Percentiles rank a stretch among this genome's conserved stretches.
These are phyloP conservation scores for Hyaloscypha variabilis DNA, from an alignment of 495 filamentous ascomycete genomes.

Conservation along the genomic window DNA sequence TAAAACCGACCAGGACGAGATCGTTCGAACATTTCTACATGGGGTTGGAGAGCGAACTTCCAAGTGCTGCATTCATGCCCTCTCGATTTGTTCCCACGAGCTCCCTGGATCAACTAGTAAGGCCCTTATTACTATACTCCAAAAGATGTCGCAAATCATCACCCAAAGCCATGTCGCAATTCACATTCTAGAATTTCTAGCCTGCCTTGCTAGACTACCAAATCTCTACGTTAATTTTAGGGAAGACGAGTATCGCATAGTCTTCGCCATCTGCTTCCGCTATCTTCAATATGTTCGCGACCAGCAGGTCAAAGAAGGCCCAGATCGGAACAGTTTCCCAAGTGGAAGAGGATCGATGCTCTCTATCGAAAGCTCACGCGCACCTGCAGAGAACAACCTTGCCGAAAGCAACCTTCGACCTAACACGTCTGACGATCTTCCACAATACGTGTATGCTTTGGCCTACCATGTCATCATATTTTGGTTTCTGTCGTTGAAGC, in stretches of 20 bases:
- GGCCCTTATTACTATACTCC: slow-evolving; percentile 77
- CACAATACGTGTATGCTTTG: slow-evolving; percentile 88
- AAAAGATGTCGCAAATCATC: slow-evolving; percentile 93
- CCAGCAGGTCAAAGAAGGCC: slow-evolving; percentile 40
- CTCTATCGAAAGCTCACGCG: slow-evolving; percentile 17
- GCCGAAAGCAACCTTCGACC: slow-evolving; percentile 37
- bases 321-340: slow-evolving; percentile 25
- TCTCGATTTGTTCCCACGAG: slow-evolving; percentile 93
- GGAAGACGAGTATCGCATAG: slow-evolving; percentile 84
- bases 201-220: slow-evolving; percentile 81
- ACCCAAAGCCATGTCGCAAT: slow-evolving; percentile 88
- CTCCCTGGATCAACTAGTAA: slow-evolving; percentile 82
- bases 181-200: slow-evolving; percentile 92
- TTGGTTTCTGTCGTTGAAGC: slow-evolving; percentile 89
- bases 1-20: slow-evolving; percentile 84
- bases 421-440: slow-evolving; percentile 62
- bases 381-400: slow-evolving; percentile 17
- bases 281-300: slow-evolving; percentile 75
- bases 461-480: slow-evolving; percentile 96
- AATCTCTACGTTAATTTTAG: slow-evolving; percentile 84
- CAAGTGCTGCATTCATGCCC: slow-evolving; percentile 89
- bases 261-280: slow-evolving; percentile 92
- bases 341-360: slow-evolving; percentile 18
- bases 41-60: slow-evolving; percentile 86
- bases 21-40: slow-evolving; percentile 80